A percentile compares a stretch with the other conserved stretches of the same genome.
Evolutionary conservation across 2,329 filamentous ascomycete genomes (phyloP).

Genomic region (Aspergillus calidoustus): DNA sequence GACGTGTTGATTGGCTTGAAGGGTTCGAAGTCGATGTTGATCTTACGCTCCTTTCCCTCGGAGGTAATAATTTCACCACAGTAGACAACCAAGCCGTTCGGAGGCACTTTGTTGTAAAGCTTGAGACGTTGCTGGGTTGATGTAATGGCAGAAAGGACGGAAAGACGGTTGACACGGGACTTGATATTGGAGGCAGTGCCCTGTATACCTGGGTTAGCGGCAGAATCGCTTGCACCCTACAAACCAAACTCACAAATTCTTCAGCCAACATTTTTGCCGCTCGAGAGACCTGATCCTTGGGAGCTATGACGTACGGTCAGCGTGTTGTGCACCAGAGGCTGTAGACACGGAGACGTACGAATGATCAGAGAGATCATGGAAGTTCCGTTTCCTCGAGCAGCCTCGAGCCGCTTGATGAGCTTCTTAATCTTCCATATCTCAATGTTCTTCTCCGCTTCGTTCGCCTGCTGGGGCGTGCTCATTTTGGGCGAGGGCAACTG

Average conservation of each 20-base stretch:
- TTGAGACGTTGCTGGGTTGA: constrained; percentile 99
- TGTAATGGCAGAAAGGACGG: constrained; percentile 95
- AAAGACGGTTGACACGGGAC: constrained; percentile 97
- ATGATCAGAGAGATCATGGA: constrained; percentile 99
- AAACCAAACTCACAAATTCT: constrained; percentile 78
- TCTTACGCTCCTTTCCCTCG: constrained; percentile 98
- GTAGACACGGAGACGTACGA: constrained; percentile 63
- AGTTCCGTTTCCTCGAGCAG: constrained; percentile 96
- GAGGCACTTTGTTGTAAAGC: constrained; percentile 98
- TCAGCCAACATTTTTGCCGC: constrained; percentile 99
- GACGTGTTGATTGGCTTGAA: constrained; percentile 99
- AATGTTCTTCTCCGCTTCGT: constrained; percentile 97
- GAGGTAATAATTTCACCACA: constrained; percentile 99
- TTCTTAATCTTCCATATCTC: constrained; percentile 96
- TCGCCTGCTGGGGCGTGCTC: constrained; percentile 75
- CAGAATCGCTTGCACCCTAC: background rate
- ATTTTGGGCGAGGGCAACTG: constrained; percentile 63
- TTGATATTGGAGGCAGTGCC: constrained; percentile 99
- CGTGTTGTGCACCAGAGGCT: background rate
- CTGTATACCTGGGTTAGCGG: constrained; percentile 50
- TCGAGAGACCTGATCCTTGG: constrained; percentile 96
- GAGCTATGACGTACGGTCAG: constrained; percentile 61
- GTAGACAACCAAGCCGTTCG: constrained; percentile 97
- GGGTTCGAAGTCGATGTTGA: constrained; percentile 99
- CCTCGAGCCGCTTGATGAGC: constrained; percentile 97